A percentile compares a stretch with the other conserved stretches of the same genome.
Evolutionary conservation across 2,329 filamentous ascomycete genomes (phyloP).

Genomic region (Claviceps lovelessii): DNA sequence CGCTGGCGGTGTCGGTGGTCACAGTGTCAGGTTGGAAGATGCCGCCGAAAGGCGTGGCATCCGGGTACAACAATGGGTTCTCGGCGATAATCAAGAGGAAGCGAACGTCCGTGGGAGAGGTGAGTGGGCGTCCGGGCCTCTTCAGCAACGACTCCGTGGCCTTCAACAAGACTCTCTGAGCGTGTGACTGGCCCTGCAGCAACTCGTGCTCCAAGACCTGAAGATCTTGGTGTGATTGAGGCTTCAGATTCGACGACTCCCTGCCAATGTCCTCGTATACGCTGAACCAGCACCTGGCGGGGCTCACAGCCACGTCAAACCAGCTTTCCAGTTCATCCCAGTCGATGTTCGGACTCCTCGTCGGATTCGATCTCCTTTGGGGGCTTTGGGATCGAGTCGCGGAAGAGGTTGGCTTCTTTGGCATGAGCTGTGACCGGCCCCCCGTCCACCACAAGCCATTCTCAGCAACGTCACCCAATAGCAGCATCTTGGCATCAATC

Average conservation of each 20-base stretch:
- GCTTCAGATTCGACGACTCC: slow-evolving; percentile 13
- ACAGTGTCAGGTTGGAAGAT: slow-evolving; percentile 20
- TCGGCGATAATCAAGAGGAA: slow-evolving; percentile 66
- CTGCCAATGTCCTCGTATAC: slow-evolving; percentile 38
- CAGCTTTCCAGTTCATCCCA: slow-evolving; percentile 60
- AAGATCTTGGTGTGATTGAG: slow-evolving; percentile 22
- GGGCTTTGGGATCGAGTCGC: slow-evolving; percentile 1
- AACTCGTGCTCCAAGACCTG: slow-evolving; percentile 32
- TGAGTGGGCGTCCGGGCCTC: slow-evolving; percentile 57
- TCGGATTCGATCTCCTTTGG: neutral
- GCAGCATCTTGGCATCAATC: slow-evolving; percentile 59
- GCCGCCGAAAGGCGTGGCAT: slow-evolving; percentile 26
- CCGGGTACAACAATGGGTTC: slow-evolving; percentile 58
- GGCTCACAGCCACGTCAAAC: slow-evolving; percentile 56
- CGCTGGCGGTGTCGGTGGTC: neutral
- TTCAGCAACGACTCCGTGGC: slow-evolving; percentile 67
- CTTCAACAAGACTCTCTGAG: slow-evolving; percentile 58
- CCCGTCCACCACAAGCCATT: slow-evolving; percentile 76
- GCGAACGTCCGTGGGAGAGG: slow-evolving; percentile 53
- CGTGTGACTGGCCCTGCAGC: slow-evolving; percentile 49
- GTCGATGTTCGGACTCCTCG: slow-evolving; percentile 46
- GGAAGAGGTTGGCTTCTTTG: neutral
- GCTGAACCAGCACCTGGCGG: slow-evolving; percentile 51
- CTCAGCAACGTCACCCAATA: slow-evolving; percentile 63
- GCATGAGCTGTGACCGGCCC: slow-evolving; percentile 14